Conservation (phyloP, 345 rosid species). For the Gossypium bickii region DNA sequence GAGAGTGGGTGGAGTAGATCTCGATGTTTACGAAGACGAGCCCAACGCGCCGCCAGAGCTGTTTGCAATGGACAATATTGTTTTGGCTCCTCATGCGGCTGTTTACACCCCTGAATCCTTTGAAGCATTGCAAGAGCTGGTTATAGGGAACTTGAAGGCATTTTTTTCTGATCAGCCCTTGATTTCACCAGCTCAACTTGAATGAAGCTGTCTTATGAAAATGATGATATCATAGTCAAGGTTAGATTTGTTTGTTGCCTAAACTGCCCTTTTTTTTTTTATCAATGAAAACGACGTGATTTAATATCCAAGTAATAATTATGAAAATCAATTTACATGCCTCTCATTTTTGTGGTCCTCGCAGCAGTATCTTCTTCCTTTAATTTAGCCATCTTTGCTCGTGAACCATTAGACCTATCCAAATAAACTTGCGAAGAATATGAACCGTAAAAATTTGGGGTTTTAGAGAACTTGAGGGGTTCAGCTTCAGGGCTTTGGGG, state of each 20-base stretch:
- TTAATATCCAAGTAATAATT: too few species aligned
- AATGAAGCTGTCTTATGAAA: background rate
- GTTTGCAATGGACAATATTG: slow-evolving; percentile 30
- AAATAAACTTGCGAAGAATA: too few species aligned
- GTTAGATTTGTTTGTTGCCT: too few species aligned
- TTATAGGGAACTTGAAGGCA: slow-evolving; percentile 31
- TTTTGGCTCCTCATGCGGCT: slow-evolving; percentile 31
- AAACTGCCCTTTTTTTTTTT: too few species aligned
- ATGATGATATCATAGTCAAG: background rate
- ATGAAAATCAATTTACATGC: too few species aligned
- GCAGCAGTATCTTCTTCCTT: too few species aligned
- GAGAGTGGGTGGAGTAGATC: slow-evolving; percentile 30
- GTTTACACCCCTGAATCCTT: slow-evolving; percentile 30
- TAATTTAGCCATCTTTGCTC: too few species aligned
- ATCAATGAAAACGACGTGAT: too few species aligned
- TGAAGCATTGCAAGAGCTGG: slow-evolving; percentile 24
- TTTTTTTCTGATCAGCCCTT: slow-evolving; percentile 29
- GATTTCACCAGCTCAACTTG: background rate
- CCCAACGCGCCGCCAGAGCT: slow-evolving; percentile 26
- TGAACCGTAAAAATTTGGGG: too few species aligned
- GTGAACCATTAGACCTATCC: too few species aligned
- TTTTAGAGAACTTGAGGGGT: background rate
- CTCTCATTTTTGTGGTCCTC: too few species aligned
- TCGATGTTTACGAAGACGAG: slow-evolving; percentile 38
- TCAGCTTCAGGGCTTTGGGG: background rate